Evolutionary conservation across 257 asterid species (phyloP).

Genomic region (Echium plantagineum): DNA sequence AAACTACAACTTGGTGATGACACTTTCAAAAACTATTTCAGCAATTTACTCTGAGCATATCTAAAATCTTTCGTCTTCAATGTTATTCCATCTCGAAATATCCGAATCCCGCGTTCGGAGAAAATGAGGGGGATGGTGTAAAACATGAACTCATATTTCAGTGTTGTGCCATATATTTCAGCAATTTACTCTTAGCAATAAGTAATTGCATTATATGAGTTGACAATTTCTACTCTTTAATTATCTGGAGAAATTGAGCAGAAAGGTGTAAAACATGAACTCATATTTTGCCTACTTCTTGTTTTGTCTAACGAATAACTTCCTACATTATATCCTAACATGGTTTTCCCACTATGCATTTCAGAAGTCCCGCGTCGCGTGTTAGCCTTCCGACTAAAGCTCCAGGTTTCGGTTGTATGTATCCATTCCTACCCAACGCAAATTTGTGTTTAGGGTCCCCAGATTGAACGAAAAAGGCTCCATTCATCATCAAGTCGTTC

Average conservation of each 20-base stretch:
- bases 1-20: too few relatives aligned
- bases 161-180: too few relatives aligned
- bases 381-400: constrained; percentile 24
- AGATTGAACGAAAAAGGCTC: constrained; percentile 66
- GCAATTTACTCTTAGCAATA: too few relatives aligned
- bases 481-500: constrained; percentile 53
- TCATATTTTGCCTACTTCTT: not conserved
- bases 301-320: not conserved
- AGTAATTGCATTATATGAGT: too few relatives aligned
- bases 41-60: too few relatives aligned
- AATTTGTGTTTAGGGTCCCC: constrained; percentile 43
- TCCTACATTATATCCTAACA: constrained; percentile 15
- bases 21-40: too few relatives aligned
- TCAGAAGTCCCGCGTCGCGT: constrained; percentile 41
- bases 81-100: too few relatives aligned
- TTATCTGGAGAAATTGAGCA: constrained; percentile 11
- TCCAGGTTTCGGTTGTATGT: constrained; percentile 44
- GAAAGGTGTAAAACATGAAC: not conserved
- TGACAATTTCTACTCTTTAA: not conserved
- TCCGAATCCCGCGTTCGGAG: too few relatives aligned
- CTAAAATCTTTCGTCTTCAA: too few relatives aligned
- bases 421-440: constrained; percentile 9
- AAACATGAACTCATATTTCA: too few relatives aligned
- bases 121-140: too few relatives aligned
- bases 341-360: constrained; percentile 23